Conservation (phyloP, 306 rosid species). For the Pyrus bretschneideri region DNA sequence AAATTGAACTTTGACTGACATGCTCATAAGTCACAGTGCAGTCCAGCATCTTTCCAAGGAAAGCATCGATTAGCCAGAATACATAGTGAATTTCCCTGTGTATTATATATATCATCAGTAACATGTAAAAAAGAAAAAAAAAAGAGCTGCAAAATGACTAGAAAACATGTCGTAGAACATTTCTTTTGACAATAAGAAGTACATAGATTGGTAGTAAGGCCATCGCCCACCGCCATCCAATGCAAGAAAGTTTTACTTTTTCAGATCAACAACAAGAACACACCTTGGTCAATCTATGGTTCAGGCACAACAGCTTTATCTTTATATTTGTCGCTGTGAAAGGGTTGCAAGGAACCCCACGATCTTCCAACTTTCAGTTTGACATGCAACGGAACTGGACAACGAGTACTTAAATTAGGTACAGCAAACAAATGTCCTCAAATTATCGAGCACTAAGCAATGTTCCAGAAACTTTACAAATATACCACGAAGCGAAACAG, state of each 20-base stretch:
- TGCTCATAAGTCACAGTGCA: neutral
- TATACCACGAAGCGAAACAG: constrained; percentile 80
- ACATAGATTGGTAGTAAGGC: neutral
- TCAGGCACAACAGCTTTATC: constrained; percentile 24
- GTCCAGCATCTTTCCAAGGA: neutral
- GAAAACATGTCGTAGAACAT: neutral
- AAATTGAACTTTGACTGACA: neutral
- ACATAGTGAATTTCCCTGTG: neutral
- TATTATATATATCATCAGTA: neutral
- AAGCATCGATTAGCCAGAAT: neutral
- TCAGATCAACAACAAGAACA: constrained; percentile 9
- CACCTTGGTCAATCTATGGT: constrained; percentile 18
- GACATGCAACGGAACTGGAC: constrained; percentile 80
- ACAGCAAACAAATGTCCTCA: constrained; percentile 13
- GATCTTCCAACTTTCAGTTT: constrained; percentile 82
- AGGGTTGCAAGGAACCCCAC: constrained; percentile 93
- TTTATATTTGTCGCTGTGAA: constrained; percentile 31
- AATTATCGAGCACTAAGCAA: neutral
- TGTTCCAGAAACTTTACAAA: constrained; percentile 8
- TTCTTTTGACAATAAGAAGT: neutral
- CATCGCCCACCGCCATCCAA: neutral
- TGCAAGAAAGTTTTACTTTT: constrained; percentile 5
- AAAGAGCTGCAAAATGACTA: neutral
- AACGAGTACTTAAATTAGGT: constrained; percentile 16
- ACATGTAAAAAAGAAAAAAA: neutral